Conservation (phyloP, 192 early-diverging fungal species). For the Pilobolus umbonatus region DNA sequence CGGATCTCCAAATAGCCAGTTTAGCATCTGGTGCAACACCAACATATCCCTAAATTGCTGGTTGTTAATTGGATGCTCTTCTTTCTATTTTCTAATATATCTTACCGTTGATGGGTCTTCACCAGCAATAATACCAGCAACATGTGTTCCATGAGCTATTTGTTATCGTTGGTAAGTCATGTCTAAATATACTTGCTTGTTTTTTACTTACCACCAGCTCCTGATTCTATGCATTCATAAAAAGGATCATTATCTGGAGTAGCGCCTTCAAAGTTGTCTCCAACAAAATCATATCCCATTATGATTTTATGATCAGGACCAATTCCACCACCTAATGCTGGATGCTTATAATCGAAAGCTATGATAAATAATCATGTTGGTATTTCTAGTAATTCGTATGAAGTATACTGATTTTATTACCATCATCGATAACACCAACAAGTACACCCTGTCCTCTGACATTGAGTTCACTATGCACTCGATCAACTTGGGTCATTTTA, state of each 20-base stretch:
- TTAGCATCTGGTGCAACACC: constrained; percentile 68
- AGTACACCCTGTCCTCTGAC: constrained; percentile 60
- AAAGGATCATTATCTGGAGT: constrained; percentile 20
- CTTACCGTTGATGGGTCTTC: constrained; percentile 25
- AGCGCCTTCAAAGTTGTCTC: constrained; percentile 10
- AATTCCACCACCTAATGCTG: constrained; percentile 65
- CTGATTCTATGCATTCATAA: constrained; percentile 7
- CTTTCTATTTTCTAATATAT: not conserved
- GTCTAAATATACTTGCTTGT: too few relatives aligned
- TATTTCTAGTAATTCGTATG: too few relatives aligned
- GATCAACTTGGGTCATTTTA: constrained; percentile 52
- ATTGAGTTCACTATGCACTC: constrained; percentile 45
- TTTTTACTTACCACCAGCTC: constrained; percentile 4
- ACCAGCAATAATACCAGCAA: constrained; percentile 39
- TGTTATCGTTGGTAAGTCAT: too few relatives aligned
- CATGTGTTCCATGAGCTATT: constrained; percentile 51
- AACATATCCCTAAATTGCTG: constrained; percentile 32
- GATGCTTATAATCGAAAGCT: constrained; percentile 58
- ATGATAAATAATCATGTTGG: not conserved
- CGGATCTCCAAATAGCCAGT: constrained; percentile 76
- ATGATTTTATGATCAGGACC: constrained; percentile 51
- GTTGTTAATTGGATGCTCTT: not conserved
- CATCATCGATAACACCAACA: constrained; percentile 65
- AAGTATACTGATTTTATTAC: too few relatives aligned
- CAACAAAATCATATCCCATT: constrained; percentile 43